phyloP scores from a whole-genome alignment of 768 basidiomycete genomes.

The Phlebiopsis gigantea region DNA sequence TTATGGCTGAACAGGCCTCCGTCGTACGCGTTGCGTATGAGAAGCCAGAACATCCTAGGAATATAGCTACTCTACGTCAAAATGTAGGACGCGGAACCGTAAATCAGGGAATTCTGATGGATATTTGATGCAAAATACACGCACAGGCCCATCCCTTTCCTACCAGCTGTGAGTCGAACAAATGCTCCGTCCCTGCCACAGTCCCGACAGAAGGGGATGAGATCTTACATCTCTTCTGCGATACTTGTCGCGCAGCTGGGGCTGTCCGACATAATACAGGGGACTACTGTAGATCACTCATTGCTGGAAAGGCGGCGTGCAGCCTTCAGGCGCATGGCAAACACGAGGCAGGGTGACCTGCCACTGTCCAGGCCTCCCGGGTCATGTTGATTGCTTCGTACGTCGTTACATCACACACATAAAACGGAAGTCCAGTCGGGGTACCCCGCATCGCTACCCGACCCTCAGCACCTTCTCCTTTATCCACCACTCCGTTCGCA shows the following conservation, averaged over 20 bases:
- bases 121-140: neutral
- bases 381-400: slow-evolving; percentile 13
- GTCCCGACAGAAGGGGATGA: neutral
- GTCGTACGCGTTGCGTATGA: neutral
- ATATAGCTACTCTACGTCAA: neutral
- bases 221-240: neutral
- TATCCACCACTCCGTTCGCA: neutral
- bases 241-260: neutral
- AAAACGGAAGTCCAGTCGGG: slow-evolving; percentile 11
- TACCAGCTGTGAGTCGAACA: neutral
- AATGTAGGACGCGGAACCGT: neutral
- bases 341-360: slow-evolving; percentile 13
- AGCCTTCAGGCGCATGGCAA: slow-evolving; percentile 4
- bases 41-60: neutral
- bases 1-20: neutral
- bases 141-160: neutral
- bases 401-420: slow-evolving; percentile 15
- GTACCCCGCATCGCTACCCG: slow-evolving; percentile 8
- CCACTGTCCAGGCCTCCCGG: neutral
- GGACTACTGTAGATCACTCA: neutral
- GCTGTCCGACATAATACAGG: neutral
- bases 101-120: neutral
- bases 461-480: slow-evolving; percentile 3
- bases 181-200: neutral
- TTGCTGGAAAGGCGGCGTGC: neutral